Conservation (phyloP, 2,329 filamentous ascomycete genomes). For the Huntiella moniliformis region DNA sequence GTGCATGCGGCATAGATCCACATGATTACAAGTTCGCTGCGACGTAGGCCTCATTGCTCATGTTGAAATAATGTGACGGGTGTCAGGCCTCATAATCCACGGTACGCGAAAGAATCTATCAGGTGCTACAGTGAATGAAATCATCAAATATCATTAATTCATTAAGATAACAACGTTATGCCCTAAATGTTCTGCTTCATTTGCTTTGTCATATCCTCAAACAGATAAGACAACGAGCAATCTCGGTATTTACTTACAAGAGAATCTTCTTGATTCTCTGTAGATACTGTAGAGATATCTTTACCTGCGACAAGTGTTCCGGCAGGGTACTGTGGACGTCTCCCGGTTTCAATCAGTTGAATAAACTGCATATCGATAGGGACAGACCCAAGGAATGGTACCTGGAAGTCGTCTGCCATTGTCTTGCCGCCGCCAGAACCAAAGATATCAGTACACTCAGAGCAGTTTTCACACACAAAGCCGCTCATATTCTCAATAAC, state of each 20-base stretch:
- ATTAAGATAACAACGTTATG: neutral
- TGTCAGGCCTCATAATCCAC: no score
- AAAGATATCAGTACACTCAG: slow-evolving; percentile 85
- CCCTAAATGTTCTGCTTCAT: slow-evolving; percentile 16
- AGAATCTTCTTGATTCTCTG: slow-evolving; percentile 15
- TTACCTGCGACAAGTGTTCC: slow-evolving; percentile 44
- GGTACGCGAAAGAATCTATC: no score
- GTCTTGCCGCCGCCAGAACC: slow-evolving; percentile 73
- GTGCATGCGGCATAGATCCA: no score
- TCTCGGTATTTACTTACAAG: slow-evolving; percentile 54
- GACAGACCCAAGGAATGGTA: slow-evolving; percentile 68
- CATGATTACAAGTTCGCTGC: no score
- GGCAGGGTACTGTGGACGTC: slow-evolving; percentile 45
- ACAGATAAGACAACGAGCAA: slow-evolving; percentile 53
- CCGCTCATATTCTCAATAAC: slow-evolving; percentile 96
- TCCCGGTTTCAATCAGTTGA: slow-evolving; percentile 59
- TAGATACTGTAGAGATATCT: slow-evolving; percentile 24
- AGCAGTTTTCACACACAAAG: slow-evolving; percentile 63
- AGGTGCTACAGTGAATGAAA: neutral
- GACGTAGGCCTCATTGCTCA: no score
- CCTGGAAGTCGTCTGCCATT: slow-evolving; percentile 73
- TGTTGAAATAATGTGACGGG: no score
- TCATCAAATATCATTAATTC: neutral
- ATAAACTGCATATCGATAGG: slow-evolving; percentile 91
- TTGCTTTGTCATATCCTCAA: slow-evolving; percentile 41